These are phyloP conservation scores for Exophiala sp. DNA, from an alignment of 2,329 filamentous ascomycete genomes.

Conservation along the genomic window DNA sequence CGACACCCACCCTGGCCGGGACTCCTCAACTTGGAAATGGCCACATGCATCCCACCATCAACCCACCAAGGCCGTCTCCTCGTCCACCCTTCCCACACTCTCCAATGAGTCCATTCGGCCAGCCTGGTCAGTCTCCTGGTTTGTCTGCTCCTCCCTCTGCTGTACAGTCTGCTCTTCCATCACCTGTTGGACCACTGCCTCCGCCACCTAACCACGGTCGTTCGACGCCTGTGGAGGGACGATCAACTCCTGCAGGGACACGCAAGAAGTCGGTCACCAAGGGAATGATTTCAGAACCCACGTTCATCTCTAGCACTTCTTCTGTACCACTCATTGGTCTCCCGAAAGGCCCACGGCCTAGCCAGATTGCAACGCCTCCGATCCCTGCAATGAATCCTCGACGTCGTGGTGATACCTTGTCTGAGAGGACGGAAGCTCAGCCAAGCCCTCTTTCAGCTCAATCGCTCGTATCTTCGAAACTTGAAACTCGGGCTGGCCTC, in stretches of 20 bases:
- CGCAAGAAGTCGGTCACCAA: conserved; percentile 57
- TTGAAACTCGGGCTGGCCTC: conserved; percentile 5
- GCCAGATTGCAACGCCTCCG: conserved; percentile 39
- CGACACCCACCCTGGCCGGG: conserved; percentile 29
- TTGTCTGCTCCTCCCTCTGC: conserved; percentile 14
- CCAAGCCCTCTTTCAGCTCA: conserved; percentile 14
- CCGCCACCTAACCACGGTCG: conserved; percentile 42
- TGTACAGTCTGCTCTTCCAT: conserved; percentile 39
- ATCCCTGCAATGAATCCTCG: conserved; percentile 57
- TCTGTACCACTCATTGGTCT: conserved; percentile 55
- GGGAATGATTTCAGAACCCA: conserved; percentile 57
- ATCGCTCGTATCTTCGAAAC: conserved; percentile 10
- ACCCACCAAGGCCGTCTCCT: conserved; percentile 20
- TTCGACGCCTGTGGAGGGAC: conserved; percentile 30
- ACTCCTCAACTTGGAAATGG: conserved; percentile 14
- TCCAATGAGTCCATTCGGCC: conserved; percentile 32
- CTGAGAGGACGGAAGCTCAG: conserved; percentile 30
- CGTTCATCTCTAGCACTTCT: conserved; percentile 48
- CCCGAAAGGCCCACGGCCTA: conserved; percentile 38
- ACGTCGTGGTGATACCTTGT: conserved; percentile 46
- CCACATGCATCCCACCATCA: conserved; percentile 1
- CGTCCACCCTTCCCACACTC: conserved; percentile 24
- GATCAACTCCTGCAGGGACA: conserved; percentile 22
- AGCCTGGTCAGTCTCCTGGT: conserved; percentile 13
- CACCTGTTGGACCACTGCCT: conserved; percentile 37